Base-by-base conservation (phyloP, 805 yeast genomes). In the Kluyveromyces nonfermentans region DNA sequence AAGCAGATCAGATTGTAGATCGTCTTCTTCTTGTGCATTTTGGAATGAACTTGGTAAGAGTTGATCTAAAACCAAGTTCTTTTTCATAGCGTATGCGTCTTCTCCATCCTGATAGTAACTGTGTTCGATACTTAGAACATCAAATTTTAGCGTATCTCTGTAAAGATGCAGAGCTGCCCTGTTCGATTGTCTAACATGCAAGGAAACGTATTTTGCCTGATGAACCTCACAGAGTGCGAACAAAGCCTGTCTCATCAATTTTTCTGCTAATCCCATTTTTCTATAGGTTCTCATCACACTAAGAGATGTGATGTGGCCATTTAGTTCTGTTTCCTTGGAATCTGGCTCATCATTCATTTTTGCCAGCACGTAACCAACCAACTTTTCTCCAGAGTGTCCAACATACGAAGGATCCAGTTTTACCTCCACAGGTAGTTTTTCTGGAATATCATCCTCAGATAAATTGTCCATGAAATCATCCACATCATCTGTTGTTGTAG, bases 101-200 rank as follows among this genome's bases (percentile, higher is more conserved):
- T 93, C 98, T 28, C 95, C 95, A 64, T 93, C 97, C 42, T 89
- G 96, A 57, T 93, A 93, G 63, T 93, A 93, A n/a, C 83, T 75
- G 50, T 77, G 82, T 55, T 88, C 96, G 46, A 93, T 79, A 35
- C 81, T 77, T 45, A 83, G 71, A 35, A 86, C 93, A 61, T 83
- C 89, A 61, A 93, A 93, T 48, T 75, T 69, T 49, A 93, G 72
- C 2, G 96, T 83, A 57, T 86, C 94, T 58, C 82, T 74, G 68
- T 93, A 93, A 50, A 93, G 72, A 65, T 88, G 96, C 54, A 89
- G 72, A 3, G 98, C 98, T 8, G 97, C 97, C 56, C 86, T 69
- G 67, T 93, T 93, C 34, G 95, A 82, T 65, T 86, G 80, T 67
- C 98, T 80, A 28, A 93, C 98, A 60, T 93, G 98, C 51, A 93